A percentile compares a stretch with the other conserved stretches of the same genome.
phyloP scores from a whole-genome alignment of 2,329 filamentous ascomycete species.

The Microcyclosporella mali region DNA sequence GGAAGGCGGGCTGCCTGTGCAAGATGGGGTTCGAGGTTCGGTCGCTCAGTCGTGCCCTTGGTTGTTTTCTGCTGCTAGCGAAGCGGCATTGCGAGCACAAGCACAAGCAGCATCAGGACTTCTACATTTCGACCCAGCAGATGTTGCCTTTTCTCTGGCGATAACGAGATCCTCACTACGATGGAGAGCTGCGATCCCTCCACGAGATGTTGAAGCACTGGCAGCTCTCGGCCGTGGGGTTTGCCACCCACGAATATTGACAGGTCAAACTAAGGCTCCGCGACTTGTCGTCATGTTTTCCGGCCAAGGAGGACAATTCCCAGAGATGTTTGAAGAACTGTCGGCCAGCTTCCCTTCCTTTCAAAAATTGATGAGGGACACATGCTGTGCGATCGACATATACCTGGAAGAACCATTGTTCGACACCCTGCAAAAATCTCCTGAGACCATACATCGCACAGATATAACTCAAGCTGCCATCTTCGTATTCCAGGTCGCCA shows the following conservation, averaged over 20 bases:
- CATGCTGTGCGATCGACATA: neutral
- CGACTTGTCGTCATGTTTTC: constrained; percentile 9
- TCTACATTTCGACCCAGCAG: neutral
- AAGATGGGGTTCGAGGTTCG: no score
- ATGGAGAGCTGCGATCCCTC: constrained; percentile 1
- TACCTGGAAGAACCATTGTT: constrained; percentile 3
- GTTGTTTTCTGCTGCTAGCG: neutral
- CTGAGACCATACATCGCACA: constrained; percentile 14
- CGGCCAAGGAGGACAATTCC: constrained; percentile 15
- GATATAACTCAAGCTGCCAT: constrained; percentile 48
- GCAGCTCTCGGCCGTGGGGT: neutral
- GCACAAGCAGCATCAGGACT: neutral
- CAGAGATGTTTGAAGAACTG: constrained; percentile 16
- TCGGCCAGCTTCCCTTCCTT: constrained; percentile 6
- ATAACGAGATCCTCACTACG: neutral
- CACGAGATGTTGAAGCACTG: neutral
- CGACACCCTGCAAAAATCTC: constrained; percentile 11
- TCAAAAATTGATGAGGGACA: neutral
- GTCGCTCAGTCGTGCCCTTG: neutral
- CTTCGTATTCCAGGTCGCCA: constrained; percentile 50
- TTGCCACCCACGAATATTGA: neutral
- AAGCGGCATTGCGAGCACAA: neutral
- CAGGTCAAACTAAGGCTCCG: neutral
- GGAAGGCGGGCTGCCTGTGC: no score
- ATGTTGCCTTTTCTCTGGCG: constrained; percentile 1